phyloP scores from a whole-genome alignment of 2,329 filamentous ascomycete genomes.

The Ceratocystis lukuohia region DNA sequence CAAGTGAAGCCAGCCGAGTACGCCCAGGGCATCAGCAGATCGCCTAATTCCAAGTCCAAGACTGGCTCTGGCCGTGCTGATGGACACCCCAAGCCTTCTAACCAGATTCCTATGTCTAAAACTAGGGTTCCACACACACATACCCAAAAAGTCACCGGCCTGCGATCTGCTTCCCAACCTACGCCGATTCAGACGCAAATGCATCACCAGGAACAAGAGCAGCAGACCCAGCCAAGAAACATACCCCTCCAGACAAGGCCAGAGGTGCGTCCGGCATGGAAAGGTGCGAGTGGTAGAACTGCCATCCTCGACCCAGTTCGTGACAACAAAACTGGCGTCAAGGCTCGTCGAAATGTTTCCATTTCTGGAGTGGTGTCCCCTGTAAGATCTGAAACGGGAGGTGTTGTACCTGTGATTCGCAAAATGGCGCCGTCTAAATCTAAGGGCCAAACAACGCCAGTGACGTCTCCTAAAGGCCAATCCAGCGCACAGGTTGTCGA shows the following conservation, averaged over 20 bases:
- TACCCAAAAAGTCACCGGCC: conserved; percentile 28
- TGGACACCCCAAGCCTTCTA: neutral
- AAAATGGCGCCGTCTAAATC: conserved; percentile 16
- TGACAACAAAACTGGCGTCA: conserved; percentile 31
- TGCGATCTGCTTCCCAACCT: conserved; percentile 24
- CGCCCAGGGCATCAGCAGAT: conserved; percentile 26
- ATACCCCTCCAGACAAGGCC: neutral
- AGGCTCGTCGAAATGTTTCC: conserved; percentile 15
- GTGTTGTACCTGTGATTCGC: conserved; percentile 14
- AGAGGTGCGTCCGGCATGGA: conserved; percentile 49
- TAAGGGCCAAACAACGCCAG: neutral
- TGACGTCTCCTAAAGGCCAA: conserved; percentile 12
- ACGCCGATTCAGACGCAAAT: neutral
- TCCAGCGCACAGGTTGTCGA: neutral
- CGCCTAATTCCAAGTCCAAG: conserved; percentile 10
- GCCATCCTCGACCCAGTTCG: conserved; percentile 50
- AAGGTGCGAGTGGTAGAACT: conserved; percentile 56
- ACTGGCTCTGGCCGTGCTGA: neutral
- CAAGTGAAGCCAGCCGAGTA: conserved; percentile 43
- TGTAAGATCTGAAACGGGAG: conserved; percentile 10
- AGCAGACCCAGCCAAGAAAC: neutral
- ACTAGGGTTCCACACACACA: neutral
- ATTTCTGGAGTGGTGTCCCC: conserved; percentile 13
- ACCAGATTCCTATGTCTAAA: neutral
- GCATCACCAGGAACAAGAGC: neutral